Conservation (phyloP, 495 filamentous ascomycete species). For the Neurospora sublineolata region DNA sequence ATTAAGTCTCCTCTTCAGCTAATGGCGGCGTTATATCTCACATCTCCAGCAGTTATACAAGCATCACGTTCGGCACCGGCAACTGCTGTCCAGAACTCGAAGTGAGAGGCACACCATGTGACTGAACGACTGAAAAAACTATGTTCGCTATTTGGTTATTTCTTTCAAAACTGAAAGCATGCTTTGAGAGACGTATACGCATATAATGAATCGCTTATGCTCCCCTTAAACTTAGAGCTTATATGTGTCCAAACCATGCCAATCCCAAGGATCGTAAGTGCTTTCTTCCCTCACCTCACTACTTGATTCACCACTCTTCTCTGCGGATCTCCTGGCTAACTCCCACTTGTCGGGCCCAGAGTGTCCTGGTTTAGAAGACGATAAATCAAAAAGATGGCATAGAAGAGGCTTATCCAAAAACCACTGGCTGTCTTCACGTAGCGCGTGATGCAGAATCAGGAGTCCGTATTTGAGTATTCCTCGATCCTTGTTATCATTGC, state of each 20-base stretch:
- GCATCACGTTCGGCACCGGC: not conserved
- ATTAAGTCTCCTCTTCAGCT: not conserved
- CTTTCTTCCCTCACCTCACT: not conserved
- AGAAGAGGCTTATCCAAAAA: not conserved
- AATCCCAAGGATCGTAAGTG: not conserved
- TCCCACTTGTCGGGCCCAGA: not conserved
- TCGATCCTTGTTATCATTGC: not conserved
- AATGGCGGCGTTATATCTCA: not conserved
- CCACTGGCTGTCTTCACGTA: not conserved
- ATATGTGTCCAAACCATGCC: not conserved
- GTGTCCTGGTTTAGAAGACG: not conserved
- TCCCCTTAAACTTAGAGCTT: not conserved
- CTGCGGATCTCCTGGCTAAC: not conserved
- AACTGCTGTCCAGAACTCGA: not conserved
- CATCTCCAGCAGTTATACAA: not conserved
- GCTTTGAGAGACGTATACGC: not conserved
- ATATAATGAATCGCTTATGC: not conserved
- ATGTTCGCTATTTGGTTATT: not conserved
- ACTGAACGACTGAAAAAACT: not conserved
- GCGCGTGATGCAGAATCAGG: not conserved
- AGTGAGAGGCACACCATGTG: not conserved
- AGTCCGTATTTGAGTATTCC: not conserved
- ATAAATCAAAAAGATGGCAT: not conserved
- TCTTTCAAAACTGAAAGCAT: not conserved
- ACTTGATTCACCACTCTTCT: not conserved